Base-by-base conservation (phyloP, 495 filamentous ascomycete genomes). In the Penicillium parvum region DNA sequence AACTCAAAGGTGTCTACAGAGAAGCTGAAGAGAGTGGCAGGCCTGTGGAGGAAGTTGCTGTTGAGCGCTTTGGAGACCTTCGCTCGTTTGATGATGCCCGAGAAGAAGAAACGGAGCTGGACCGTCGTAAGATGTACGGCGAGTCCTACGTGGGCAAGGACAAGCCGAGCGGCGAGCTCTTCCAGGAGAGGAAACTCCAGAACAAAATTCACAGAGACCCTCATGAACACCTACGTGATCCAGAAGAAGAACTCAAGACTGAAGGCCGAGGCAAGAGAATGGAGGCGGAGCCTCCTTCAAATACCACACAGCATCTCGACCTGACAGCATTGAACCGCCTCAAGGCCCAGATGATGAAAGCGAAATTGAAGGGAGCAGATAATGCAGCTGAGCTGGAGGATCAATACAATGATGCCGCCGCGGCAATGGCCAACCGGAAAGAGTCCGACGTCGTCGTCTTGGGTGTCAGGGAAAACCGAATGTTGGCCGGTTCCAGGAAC, bases 91-190 rank as follows among this genome's bases (percentile, higher is more conserved):
- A 99, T 57, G 87, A 96, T 54, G 91, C 89, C 3, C 75, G 92
- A 39, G 92, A 99, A 58, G 94, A 99, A 57, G 85, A 95, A 67
- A 81, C 78, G n/a, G 92, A 99, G 55, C 40, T 99, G 40, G 94
- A 94, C 27, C 75, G 92, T 25, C 77, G 90, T 40, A 78, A 82
- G 39, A 78, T 81, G 30, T 99, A 97, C 55, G 94, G 94, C 0
- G 72, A 83, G 38, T 86, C 85, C 20, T 96, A 91, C 54, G 80
- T 90, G 18, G 84, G 83, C 25, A 95, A 96, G 54, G 79, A 86
- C 34, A 95, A 88, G 50, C 92, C 92, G 3, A 86, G 79, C 38
- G 94, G 92, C 5, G 88, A 96, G 45, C 64, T 99, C 1, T 95
- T 83, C 50, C 72, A 81, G 43, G 86, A 96, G 61, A 69, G 90